Evolutionary conservation across 208 protist species (phyloP), one percentile per base, ranked within the genome.

Genomic region (Crithidia bombi): DNA sequence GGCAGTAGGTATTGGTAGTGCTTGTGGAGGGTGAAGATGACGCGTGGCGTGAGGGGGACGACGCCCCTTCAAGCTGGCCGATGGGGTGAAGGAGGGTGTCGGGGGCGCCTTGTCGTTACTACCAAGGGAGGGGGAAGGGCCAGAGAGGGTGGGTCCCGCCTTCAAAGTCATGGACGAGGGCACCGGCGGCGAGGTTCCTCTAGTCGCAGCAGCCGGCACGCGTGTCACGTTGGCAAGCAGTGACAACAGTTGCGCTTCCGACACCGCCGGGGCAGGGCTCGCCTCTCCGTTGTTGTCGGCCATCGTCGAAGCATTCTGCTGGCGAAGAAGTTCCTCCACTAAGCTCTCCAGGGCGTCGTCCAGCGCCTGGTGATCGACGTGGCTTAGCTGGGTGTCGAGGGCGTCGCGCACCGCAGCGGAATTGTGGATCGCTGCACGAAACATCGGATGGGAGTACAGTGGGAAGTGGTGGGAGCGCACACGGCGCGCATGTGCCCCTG

Each of bases 401-500:
- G 63, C 70, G 15, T 30, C 21, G 35, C 49, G 65, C 12, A 72
- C 49, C 2, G 64, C 64, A n/a, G 26, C 39, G 11, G 28, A 51
- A 41, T 70, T 72, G 30, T 26, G 52, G 9, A 49, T 38, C 1
- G 72, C 72, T 1, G 72, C 72, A 25, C 85, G 86, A 36, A 88
- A 83, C n/a, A 86, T 44, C 9, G 89, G 89, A 50, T 94, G 83
- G 0, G 89, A 94, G 56, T 77, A 87, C 47, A 90, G 57, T 2
- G 89, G 86, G 47, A 94, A 94, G 58, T 75, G 57, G 62, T 94
- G 75, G 23, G 35, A 30, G 3, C 80, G 79, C 10, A 90, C 73
- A 9, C 62, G 43, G 10, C 79, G 43, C 38, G 82, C 52, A 71
- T 77, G 26, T 82, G 54, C 9, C 23, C 21, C n/a, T 19, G 38